Evolutionary conservation across 306 rosid species (phyloP).

Genomic region (Myrica gale): DNA sequence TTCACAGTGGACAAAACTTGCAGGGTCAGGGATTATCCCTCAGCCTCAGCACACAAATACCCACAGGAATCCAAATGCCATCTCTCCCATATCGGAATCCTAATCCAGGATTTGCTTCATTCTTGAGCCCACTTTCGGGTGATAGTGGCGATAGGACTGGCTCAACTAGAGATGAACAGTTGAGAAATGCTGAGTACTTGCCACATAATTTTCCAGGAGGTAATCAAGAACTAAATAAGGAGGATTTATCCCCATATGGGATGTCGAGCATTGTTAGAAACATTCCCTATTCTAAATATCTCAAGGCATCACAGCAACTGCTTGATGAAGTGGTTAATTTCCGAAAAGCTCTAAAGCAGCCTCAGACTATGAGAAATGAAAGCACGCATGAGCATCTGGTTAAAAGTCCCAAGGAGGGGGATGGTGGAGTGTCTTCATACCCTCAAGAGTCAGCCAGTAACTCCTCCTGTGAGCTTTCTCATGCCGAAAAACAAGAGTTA

Average conservation of each 20-base stretch:
- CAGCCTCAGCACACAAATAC: conserved; percentile 62
- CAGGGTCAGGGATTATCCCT: conserved; percentile 76
- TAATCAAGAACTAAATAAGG: conserved; percentile 45
- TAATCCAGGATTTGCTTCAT: conserved; percentile 45
- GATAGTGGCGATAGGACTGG: conserved; percentile 47
- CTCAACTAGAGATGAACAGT: conserved; percentile 47
- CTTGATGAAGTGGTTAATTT: conserved; percentile 82
- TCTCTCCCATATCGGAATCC: conserved; percentile 46
- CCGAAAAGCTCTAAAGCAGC: conserved; percentile 50
- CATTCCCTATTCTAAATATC: conserved; percentile 63
- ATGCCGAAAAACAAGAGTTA: conserved; percentile 68
- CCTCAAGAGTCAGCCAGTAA: conserved; percentile 49
- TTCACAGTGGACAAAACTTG: conserved; percentile 52
- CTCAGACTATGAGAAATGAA: conserved; percentile 36
- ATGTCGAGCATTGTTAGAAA: conserved; percentile 45
- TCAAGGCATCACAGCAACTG: conserved; percentile 67
- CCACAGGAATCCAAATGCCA: conserved; percentile 57
- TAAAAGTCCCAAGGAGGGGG: conserved; percentile 41
- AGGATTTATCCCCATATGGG: conserved; percentile 52
- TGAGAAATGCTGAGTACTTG: conserved; percentile 46
- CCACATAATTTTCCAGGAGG: conserved; percentile 46
- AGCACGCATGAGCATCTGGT: conserved; percentile 36
- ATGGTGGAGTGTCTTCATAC: conserved; percentile 41
- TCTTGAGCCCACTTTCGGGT: conserved; percentile 44
- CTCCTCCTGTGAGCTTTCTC: conserved; percentile 58